Evolutionary conservation across 176 grass and related monocot genomes (phyloP), one percentile per base, ranked within the genome.

Genomic region (Aegilops bicornis): DNA sequence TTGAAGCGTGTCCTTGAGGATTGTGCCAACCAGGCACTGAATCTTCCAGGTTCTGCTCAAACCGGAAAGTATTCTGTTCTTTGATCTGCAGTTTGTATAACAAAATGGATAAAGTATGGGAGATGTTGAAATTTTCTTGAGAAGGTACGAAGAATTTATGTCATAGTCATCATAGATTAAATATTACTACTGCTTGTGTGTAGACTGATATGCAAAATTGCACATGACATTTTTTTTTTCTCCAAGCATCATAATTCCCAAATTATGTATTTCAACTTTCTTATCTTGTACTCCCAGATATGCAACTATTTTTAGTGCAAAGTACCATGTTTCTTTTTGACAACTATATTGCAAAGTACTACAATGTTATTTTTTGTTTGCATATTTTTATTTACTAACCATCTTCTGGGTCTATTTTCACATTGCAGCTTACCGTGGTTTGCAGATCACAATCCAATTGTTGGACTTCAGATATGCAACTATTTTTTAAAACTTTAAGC

Each of bases 61-160:
- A 85, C 90, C 4, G 97, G 92, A 64, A 98, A 96, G 56, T 96
- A 96, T 62, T 98, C 96, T 88, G 97, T 98, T 90, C 79, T 98
- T 92, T 98, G 73, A 89, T 43, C 6, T 43, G 70, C 52, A n/a
- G 74, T 79, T 69, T 32, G 77, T 66, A 85, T 52, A 56, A 42
- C 67, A 43, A 52, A 78, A 40, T 79, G 78, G 35, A n/a, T 14
- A 48, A 1, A 39, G 23, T 40, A 31, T 33, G 0, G 29, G 22
- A 45, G 74, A 85, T 42, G 56, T 32, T 7, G 27, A 23, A 37
- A 69, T 45, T 69, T 61, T 75, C 20, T 82, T 84, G 69, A 72
- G 31, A 84, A 89, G 81, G 87, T 89, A 83, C 76, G 36, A 27
- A 79, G 23, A 33, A 73, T 32, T n/a, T 10, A 64, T 82, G 60